Evolutionary conservation across 495 filamentous ascomycete genomes (phyloP), one percentile per base, ranked within the genome.

Genomic region (Immersiella caudata): DNA sequence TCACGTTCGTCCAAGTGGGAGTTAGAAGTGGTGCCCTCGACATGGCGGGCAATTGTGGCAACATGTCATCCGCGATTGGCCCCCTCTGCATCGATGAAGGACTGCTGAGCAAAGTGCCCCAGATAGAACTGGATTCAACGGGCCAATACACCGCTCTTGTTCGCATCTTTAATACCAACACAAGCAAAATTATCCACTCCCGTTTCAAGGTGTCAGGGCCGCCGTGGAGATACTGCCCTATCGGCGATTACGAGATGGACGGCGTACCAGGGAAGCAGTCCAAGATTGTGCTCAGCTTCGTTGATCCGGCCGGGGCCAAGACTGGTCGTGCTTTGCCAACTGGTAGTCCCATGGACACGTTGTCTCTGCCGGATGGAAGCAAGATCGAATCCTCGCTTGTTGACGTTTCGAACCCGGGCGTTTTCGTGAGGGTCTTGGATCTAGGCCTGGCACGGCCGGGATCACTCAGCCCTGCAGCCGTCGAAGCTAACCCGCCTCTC

Each of bases 41-140:
- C 73, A 84, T 86, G 66, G 86, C 85, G 0, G 86, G 88, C 14
- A 93, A 91, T 71, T 93, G 90, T 69, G 90, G 90, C 8, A 93
- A 92, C 68, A 91, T 93, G 89, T 84, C 78, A 0, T 81, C 83
- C 26, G 84, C 88, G 0, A 84, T 93, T 59, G 90, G 91, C 0
- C 88, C 90, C 0, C 88, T 84, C 68, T 86, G 87, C 0, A 78
- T 88, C 21, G 86, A 92, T 66, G 70, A 80, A 27, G 79, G 85
- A 27, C 29, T 91, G 11, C 73, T 86, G 5, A 26, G 54, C 14
- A 35, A 26, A 24, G 29, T 50, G 11, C 49, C 58, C 1, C 61
- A 54, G 20, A 73, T 75, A 24, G 60, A 74, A 51, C 58, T 54
- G 11, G 73, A 80, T 4, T 73, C 74, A 0, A 22, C 21, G 16